phyloP scores from a whole-genome alignment of 139 green algal species.

The Auxenochlorella pyrenoidosa region DNA sequence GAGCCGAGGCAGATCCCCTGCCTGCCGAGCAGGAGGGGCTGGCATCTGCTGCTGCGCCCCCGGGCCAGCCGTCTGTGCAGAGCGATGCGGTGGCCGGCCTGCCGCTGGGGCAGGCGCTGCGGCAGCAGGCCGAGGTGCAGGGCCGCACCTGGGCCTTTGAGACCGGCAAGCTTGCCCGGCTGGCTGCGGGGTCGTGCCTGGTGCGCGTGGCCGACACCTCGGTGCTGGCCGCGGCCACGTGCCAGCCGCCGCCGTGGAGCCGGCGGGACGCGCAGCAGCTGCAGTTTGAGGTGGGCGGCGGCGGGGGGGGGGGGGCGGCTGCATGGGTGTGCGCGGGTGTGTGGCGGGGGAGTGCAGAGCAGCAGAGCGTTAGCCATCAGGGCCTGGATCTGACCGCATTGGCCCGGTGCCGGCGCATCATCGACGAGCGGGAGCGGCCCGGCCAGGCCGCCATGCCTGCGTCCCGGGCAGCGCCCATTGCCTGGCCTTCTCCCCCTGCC shows the following conservation, averaged over 20 bases:
- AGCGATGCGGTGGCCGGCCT: slow-evolving; percentile 10
- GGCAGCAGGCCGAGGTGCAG: slow-evolving; percentile 9
- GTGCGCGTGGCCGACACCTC: slow-evolving; percentile 57
- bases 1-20: not conserved
- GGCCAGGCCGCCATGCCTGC: no score
- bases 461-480: no score
- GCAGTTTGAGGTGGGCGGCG: slow-evolving; percentile 43
- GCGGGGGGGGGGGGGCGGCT: not conserved
- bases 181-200: slow-evolving; percentile 71
- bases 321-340: no score
- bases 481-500: no score
- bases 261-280: slow-evolving; percentile 42
- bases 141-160: slow-evolving; percentile 64
- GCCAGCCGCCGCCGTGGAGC: slow-evolving; percentile 15
- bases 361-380: no score
- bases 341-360: no score
- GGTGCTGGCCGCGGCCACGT: slow-evolving; percentile 72
- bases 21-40: not conserved
- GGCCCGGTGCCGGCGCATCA: no score
- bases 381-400: no score
- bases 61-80: not conserved
- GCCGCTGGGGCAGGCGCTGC: slow-evolving; percentile 22
- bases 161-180: slow-evolving; percentile 68
- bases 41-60: not conserved
- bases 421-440: no score